Percentiles rank a stretch among this genome's conserved stretches.
phyloP scores from a whole-genome alignment of 441 rosid species.

The Croton setiger region DNA sequence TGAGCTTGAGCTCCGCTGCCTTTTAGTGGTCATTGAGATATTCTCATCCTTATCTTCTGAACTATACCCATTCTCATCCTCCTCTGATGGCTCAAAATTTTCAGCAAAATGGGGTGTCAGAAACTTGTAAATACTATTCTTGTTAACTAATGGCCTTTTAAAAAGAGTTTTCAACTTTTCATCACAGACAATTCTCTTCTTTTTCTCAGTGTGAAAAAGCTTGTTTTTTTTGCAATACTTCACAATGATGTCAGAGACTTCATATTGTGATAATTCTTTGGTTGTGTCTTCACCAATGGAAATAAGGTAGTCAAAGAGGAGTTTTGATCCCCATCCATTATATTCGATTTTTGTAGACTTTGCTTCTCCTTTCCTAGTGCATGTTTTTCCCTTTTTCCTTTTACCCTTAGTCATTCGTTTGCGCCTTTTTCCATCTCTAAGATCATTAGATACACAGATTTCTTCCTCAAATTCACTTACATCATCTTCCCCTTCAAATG shows the following conservation, averaged over 20 bases:
- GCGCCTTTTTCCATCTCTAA: background rate
- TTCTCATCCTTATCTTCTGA: slow-evolving; percentile 22
- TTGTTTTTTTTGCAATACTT: slow-evolving; percentile 36
- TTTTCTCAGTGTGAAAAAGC: slow-evolving; percentile 38
- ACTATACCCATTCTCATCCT: slow-evolving; percentile 23
- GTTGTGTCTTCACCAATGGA: slow-evolving; percentile 39
- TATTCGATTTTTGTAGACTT: slow-evolving; percentile 26
- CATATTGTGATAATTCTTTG: slow-evolving; percentile 31
- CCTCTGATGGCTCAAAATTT: slow-evolving; percentile 27
- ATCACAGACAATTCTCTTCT: slow-evolving; percentile 47
- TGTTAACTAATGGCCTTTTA: slow-evolving; percentile 35
- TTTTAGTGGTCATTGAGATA: slow-evolving; percentile 12
- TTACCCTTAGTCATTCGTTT: slow-evolving; percentile 4
- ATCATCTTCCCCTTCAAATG: slow-evolving; percentile 18
- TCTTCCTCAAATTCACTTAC: slow-evolving; percentile 25
- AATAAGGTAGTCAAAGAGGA: slow-evolving; percentile 37
- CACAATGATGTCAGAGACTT: slow-evolving; percentile 29
- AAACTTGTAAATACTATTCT: slow-evolving; percentile 30
- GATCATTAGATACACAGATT: slow-evolving; percentile 20
- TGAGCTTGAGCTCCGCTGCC: slow-evolving; percentile 20
- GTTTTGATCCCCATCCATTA: slow-evolving; percentile 44
- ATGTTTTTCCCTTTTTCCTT: background rate
- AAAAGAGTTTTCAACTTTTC: slow-evolving; percentile 35
- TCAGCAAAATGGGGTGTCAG: slow-evolving; percentile 41
- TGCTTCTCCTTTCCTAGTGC: slow-evolving; percentile 8